Conservation (phyloP, 257 asterid genomes). For the Primulina huaijiensis region DNA sequence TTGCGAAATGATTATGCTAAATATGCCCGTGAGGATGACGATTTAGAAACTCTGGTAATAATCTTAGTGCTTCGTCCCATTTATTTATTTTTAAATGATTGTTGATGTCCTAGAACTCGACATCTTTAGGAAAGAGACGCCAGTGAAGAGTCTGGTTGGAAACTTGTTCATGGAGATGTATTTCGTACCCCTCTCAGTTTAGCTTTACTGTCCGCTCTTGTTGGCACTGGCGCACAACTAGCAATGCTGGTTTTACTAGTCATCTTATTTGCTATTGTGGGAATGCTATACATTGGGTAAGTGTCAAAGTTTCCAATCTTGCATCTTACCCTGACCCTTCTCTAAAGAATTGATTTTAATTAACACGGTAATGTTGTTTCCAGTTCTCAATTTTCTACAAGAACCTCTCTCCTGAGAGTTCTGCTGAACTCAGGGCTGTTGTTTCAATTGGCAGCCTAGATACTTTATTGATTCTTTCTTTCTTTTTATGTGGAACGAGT, state of each 20-base stretch:
- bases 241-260: conserved; percentile 58
- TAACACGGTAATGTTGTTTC: neutral
- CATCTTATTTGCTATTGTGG: conserved; percentile 51
- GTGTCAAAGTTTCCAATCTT: conserved; percentile 7
- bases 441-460: neutral
- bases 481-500: conserved; percentile 5
- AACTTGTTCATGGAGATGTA: conserved; percentile 66
- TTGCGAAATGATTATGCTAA: conserved; percentile 64
- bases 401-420: neutral
- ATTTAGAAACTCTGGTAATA: conserved; percentile 55
- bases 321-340: neutral
- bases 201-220: conserved; percentile 53
- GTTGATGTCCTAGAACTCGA: conserved; percentile 9
- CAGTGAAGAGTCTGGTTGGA: conserved; percentile 70
- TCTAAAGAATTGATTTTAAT: neutral
- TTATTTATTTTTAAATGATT: neutral
- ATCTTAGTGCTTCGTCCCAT: neutral
- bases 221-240: conserved; percentile 64
- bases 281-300: conserved; percentile 62
- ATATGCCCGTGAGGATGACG: conserved; percentile 67
- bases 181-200: conserved; percentile 48
- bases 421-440: neutral
- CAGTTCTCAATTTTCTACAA: neutral
- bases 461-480: neutral
- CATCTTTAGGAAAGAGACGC: conserved; percentile 58